Evolutionary conservation across 75 land plant genomes (phyloP), one percentile per base, ranked within the genome.

Genomic region (Isoetes taiwanensis): DNA sequence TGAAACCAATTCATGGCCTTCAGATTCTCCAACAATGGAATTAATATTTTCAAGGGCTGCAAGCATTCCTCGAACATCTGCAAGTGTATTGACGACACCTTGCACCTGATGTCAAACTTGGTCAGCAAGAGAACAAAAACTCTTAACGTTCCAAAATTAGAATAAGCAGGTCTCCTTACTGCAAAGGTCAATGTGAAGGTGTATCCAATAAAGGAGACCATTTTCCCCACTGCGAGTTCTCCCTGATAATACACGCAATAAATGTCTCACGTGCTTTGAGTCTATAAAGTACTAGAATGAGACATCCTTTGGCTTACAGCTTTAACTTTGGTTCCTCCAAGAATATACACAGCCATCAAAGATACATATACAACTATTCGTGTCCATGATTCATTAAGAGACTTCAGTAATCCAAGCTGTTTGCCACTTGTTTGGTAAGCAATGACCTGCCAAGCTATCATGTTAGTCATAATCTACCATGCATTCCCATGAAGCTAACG

Each of bases 171-270:
- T n/a, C n/a, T n/a, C 80, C 96, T 84, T 76, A 94, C 99, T 54
- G 99, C 90, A 74, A 94, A 94, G 0, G 99, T 94, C 58, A 94
- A 43, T 24, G 90, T 94, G 61, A 94, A 94, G 8, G 99, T 94
- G 72, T 94, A 94, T 50, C 99, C 99, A 71, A 94, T 88, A 63
- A 94, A 94, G 50, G 99, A 88, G 61, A 79, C 90, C 86, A 94
- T 73, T 0, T 73, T 84, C 43, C 99, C 99, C 56, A 94, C 73
- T 39, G 96, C 59, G 0, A 94, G 80, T 67, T 94, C 83, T 19
- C 99, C 99, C 99, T 94, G 81, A 19, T 48, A 40, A 33, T 2
- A 25, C 29, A 25, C 10, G 33, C 6, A 23, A 23, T 28, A 5
- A 55, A 55, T 5, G 6, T 23, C 12, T 55, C 37, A 8, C 37